Conservation (phyloP, 2,329 filamentous ascomycete species). For the Colletotrichum endophyticum region DNA sequence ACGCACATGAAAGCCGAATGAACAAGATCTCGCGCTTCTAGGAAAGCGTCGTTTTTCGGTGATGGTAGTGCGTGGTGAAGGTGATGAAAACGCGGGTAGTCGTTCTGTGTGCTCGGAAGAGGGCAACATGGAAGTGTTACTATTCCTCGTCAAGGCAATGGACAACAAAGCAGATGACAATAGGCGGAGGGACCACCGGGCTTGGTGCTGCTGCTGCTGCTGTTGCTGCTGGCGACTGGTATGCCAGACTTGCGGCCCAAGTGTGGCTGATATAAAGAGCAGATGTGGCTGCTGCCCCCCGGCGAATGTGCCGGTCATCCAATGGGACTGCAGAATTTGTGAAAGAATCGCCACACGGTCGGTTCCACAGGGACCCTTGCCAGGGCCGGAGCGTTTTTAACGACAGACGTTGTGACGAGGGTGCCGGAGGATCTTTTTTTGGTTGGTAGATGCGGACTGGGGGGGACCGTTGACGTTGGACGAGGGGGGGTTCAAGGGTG, state of each 20-base stretch:
- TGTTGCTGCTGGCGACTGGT: background rate
- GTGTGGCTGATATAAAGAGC: conserved; percentile 22
- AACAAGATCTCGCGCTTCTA: background rate
- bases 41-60: background rate
- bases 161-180: background rate
- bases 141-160: background rate
- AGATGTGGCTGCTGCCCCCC: conserved; percentile 21
- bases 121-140: conserved; percentile 17
- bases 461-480: background rate
- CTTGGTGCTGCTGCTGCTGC: background rate
- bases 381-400: conserved; percentile 17
- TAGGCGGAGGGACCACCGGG: conserved; percentile 3
- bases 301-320: conserved; percentile 1
- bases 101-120: background rate
- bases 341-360: conserved; percentile 6
- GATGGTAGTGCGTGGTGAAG: background rate
- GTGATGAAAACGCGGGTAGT: background rate
- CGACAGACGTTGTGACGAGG: conserved; percentile 14
- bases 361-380: conserved; percentile 13
- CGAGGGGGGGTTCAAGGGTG: background rate
- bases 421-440: background rate
- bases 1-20: conserved; percentile 59
- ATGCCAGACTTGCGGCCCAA: conserved; percentile 1
- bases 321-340: background rate
- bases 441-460: background rate